Base-by-base conservation (phyloP, 164 flowering plant genomes). In the Annona cherimola region DNA sequence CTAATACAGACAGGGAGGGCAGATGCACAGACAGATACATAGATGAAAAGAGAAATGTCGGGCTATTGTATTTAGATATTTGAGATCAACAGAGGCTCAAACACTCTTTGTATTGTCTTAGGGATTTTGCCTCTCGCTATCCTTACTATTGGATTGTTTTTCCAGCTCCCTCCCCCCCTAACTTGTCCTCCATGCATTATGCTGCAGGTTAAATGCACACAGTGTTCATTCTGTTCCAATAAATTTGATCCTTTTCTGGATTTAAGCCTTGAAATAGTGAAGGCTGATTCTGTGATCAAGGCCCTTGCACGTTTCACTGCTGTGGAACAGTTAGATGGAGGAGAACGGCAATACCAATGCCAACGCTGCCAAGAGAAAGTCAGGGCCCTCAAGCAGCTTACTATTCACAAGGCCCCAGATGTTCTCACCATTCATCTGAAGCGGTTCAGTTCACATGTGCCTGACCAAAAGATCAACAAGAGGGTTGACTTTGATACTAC, bases 231-330 rank as follows among this genome's bases (percentile, higher is more conserved):
- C 68, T 83, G 92, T 80, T 93, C 99, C 72, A 82, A 93, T 82
- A 96, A 76, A 20, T 93, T 85, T 72, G 99, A 96, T 78, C 99
- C 98, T 20, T 96, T 96, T 81, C 75, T 96, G 74, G 99, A 93
- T 79, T 86, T 96, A 68, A 96, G 98, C 79, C 90, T 96, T 65
- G 98, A 96, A 75, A 93, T 96, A 71, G 65, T 65, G 5, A 92
- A 84, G 78, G 95, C 95, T 45, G 97, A 93, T 81, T 86, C 95
- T 1, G 67, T 96, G 82, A 75, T 72, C 5, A 89, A 84, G 81
- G 99, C 99, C 40, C 90, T 96, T 67, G 43, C 46, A 35, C 84
- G 89, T 76, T 96, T 96, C 79, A 90, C 95, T 46, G 90, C 91
- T 40, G 62, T 75, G 8, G 99, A 96, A 77, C 84, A 81, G 62